Base-by-base conservation (phyloP, 2,329 filamentous ascomycete genomes). In the Penicillium freii region DNA sequence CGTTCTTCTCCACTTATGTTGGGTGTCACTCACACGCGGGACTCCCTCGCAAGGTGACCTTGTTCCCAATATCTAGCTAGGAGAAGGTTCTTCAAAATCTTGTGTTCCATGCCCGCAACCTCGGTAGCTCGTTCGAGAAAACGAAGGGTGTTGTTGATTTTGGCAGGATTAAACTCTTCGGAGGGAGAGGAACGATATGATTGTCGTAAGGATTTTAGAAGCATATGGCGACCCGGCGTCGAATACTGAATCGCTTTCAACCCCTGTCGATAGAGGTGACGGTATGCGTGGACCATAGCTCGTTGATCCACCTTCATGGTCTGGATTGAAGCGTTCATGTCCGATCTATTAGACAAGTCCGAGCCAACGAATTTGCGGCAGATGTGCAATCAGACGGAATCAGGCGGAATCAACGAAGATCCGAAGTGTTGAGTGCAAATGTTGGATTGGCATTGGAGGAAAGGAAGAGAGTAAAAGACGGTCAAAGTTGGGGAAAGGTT, bases 231-330 rank as follows among this genome's bases (percentile, higher is more conserved):
- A 21, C 80, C 78, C 11, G 85, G 85, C 47, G 77, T 80, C 1
- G 84, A 80, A 71, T 83, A 85, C 55, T 82, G 80, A 52, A 86
- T 74, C 4, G 82, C 82, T 51, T 79, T 78, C 21, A 87, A 73
- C 9, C 78, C 75, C 31, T 79, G 76, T 27, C 81, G 79, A 62
- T 82, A 83, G 42, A 87, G 74, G 54, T 81, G 77, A 58, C 85
- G 81, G 68, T 87, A 87, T 51, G 82, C 81, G 63, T 77, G 75
- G 55, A 81, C 54, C 46, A 85, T 63, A 11, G 68, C 65, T 60
- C 66, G 62, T 51, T 61, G 61, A 52, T 70, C 62, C 49, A 57
- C 56, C 38, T 44, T 51, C 38, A 53, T 55, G 15, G 54, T 36
- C 34, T 54, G 43, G 23, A 44, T 43, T 55, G 36, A 62, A 39